Evolutionary conservation across 2,329 filamentous ascomycete genomes (phyloP), one percentile per base, ranked within the genome.

Genomic region (Fusarium azukiicola): DNA sequence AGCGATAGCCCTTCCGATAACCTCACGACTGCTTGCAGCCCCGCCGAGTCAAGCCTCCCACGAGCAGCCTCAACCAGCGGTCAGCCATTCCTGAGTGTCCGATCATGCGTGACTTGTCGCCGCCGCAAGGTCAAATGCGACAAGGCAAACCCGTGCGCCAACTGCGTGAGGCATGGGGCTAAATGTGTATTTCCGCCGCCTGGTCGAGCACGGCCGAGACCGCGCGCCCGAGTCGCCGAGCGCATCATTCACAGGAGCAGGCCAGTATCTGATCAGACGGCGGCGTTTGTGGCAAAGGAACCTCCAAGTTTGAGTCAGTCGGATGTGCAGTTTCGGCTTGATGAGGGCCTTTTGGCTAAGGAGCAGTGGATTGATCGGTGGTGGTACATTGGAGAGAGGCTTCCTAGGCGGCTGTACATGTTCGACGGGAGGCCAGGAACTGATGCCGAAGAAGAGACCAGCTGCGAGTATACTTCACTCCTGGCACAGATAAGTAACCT

Each of bases 281-380:
- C 32, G 32, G 73, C 64, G 1, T 73, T 67, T 14, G 32, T 67
- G 23, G 49, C 73, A 13, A 63, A 40, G 12, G 54, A 58, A 44
- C 44, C 47, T 13, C 58, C 73, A 44, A 16, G 47, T 32, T 56
- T 56, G 47, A 71, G 49, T 10, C 64, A 42, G 46, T 67, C 64
- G 16, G 42, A 46, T 52, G 38, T 50, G 19, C 47, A 67, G 27
- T 46, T 67, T 27, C 27, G 46, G 52, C 63, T 69, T 19, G 61
- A 58, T 49, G 73, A 75, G 9, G 36, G 17, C 14, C 14, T 68
- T 16, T 42, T 63, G 12, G 47, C 32, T n/a, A 71, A 70, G 58
- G 74, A 76, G 64, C 71, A 74, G 71, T 76, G 74, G 74, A 71
- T 74, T 49, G 71, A 76, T 27, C 71, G 74, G 17, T 76, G 71